phyloP scores from a whole-genome alignment of 345 rosid genomes.

The Acer campestre region DNA sequence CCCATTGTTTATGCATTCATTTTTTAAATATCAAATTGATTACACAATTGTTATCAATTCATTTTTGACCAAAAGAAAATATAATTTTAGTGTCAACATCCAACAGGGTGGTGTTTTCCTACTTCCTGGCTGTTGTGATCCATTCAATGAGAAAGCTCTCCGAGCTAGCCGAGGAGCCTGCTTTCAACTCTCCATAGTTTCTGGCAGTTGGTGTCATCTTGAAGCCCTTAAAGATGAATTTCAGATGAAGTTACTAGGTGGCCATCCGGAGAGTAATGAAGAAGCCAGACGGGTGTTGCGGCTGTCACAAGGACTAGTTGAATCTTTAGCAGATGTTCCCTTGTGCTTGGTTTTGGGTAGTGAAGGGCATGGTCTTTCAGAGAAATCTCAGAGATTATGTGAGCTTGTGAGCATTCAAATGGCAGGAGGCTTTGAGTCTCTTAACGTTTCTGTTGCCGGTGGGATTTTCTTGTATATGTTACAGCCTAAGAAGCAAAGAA shows the following conservation, averaged over 20 bases:
- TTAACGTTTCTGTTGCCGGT: slow-evolving; percentile 94
- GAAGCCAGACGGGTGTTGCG: slow-evolving; percentile 40
- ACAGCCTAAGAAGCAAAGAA: slow-evolving; percentile 40
- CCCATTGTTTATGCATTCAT: neutral
- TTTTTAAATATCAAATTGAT: neutral
- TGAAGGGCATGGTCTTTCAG: slow-evolving; percentile 85
- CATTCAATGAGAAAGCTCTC: slow-evolving; percentile 82
- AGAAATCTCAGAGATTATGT: slow-evolving; percentile 51
- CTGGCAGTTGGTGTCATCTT: slow-evolving; percentile 78
- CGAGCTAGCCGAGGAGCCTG: slow-evolving; percentile 94
- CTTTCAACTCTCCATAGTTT: slow-evolving; percentile 79
- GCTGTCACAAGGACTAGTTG: slow-evolving; percentile 50
- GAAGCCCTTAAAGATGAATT: slow-evolving; percentile 49
- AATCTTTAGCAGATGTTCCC: slow-evolving; percentile 50
- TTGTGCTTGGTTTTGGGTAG: slow-evolving; percentile 83
- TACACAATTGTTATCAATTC: neutral
- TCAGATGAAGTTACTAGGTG: slow-evolving; percentile 80
- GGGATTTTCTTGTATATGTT: slow-evolving; percentile 84
- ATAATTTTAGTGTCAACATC: slow-evolving; percentile 4
- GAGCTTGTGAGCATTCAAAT: slow-evolving; percentile 88
- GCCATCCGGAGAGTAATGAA: slow-evolving; percentile 62
- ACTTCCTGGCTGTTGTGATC: slow-evolving; percentile 97
- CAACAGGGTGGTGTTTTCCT: slow-evolving; percentile 84
- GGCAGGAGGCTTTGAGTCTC: slow-evolving; percentile 85
- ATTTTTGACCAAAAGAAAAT: neutral